Evolutionary conservation across 352 stramenopile species (phyloP), one percentile per base, ranked within the genome.

Genomic region (Phytophthora parvispora): DNA sequence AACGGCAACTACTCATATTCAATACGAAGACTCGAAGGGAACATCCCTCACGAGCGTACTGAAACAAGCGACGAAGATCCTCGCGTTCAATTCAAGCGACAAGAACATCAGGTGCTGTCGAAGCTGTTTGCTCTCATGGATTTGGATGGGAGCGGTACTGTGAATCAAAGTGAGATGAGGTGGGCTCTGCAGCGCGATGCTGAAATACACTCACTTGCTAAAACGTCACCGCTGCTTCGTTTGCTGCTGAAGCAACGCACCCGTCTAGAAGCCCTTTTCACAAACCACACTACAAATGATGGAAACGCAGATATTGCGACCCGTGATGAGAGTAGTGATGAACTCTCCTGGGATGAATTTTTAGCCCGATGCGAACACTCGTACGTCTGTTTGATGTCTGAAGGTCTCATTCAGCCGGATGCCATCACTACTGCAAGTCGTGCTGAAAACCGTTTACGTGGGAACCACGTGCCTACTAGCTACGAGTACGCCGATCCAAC

Each of bases 121-220:
- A 66, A 77, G 6, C 66, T 94, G 32, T 94, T 94, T 34, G 47
- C 63, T 0, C 47, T 85, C n/a, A 91, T 94, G 74, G 86, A 94
- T 59, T 62, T 78, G 22, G 86, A 93, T 60, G 72, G 63, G 48
- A 91, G 81, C n/a, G 80, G 83, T 6, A 83, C 84, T 0, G 80
- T 94, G 45, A 83, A 87, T 62, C 81, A 90, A 54, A 56, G 71
- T 8, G 84, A 94, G 48, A 87, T 92, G 66, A 60, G 74, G 12
- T 94, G 83, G 83, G 86, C 86, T 12, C 55, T 93, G 28, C 77
- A 87, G 43, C 78, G 80, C 12, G 86, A 94, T 47, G 67, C 76
- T 18, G 83, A 91, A 42, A 69, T 94, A 38, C 74, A 82, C 40
- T 50, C 67, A 13, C 58, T 91, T 3, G 83, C 86, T 12, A 83